Percentiles rank a stretch among this genome's conserved stretches.
These are phyloP conservation scores for Eudorina sp. DNA, from an alignment of 139 green algal species.

Conservation along the genomic window DNA sequence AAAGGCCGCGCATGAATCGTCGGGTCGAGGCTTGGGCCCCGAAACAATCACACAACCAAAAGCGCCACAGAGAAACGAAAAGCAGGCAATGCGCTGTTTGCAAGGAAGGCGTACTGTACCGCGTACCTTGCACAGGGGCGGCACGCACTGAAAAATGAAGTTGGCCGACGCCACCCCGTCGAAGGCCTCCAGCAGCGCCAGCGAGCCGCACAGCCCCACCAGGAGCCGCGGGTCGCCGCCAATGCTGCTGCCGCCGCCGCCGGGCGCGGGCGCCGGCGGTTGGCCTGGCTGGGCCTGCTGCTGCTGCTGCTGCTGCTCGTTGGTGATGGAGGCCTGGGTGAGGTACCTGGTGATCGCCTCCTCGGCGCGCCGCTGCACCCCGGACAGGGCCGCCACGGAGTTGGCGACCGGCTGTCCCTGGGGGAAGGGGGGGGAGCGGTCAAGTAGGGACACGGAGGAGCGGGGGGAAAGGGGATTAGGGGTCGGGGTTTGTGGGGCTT, in stretches of 20 bases:
- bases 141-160: constrained; percentile 66
- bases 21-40: too few relatives aligned
- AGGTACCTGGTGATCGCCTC: constrained; percentile 27
- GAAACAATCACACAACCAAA: too few relatives aligned
- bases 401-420: background rate
- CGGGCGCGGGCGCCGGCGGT: background rate
- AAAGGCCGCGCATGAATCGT: too few relatives aligned
- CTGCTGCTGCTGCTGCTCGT: background rate
- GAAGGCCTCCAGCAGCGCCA: constrained; percentile 59
- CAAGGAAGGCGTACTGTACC: too few relatives aligned
- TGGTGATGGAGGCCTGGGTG: background rate
- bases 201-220: constrained; percentile 55
- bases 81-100: too few relatives aligned
- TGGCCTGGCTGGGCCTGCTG: background rate
- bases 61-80: too few relatives aligned
- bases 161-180: constrained; percentile 41
- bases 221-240: constrained; percentile 38
- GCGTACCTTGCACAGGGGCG: constrained; percentile 72
- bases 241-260: background rate
- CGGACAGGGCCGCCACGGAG: background rate
- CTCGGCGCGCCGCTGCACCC: constrained; percentile 22
- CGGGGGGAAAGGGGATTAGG: too few relatives aligned
- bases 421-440: background rate
- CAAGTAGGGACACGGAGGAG: too few relatives aligned
- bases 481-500: too few relatives aligned